A percentile compares a stretch with the other conserved stretches of the same genome.
phyloP scores from a whole-genome alignment of 768 basidiomycete genomes.

The Tephrocybe rancida region DNA sequence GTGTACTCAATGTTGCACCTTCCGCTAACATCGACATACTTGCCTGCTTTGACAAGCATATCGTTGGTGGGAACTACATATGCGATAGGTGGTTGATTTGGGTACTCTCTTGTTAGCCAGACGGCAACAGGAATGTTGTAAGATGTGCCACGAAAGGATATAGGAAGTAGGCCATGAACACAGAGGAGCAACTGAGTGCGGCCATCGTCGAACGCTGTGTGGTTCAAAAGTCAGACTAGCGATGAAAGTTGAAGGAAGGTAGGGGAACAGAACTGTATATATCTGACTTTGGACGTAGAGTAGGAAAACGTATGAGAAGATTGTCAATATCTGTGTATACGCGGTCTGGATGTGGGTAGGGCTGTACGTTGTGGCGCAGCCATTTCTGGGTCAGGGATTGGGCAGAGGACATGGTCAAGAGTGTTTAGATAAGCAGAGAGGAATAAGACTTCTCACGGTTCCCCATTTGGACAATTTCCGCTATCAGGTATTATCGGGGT shows the following conservation, averaged over 20 bases:
- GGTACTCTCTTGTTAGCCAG: slow-evolving; percentile 89
- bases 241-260: slow-evolving; percentile 1
- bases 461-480: slow-evolving; percentile 15
- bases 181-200: slow-evolving; percentile 90
- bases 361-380: slow-evolving; percentile 64
- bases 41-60: slow-evolving; percentile 84
- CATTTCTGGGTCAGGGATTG: slow-evolving; percentile 55
- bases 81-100: slow-evolving; percentile 76
- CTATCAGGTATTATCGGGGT: slow-evolving; percentile 20
- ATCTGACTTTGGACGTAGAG: slow-evolving; percentile 79
- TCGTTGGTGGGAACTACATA: slow-evolving; percentile 92
- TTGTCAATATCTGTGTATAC: slow-evolving; percentile 67
- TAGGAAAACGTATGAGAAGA: slow-evolving; percentile 51
- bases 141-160: slow-evolving; percentile 67
- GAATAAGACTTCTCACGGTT: slow-evolving; percentile 10
- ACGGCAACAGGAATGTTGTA: slow-evolving; percentile 95
- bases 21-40: slow-evolving; percentile 81
- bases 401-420: slow-evolving; percentile 16
- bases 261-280: slow-evolving; percentile 62
- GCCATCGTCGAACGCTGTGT: slow-evolving; percentile 89
- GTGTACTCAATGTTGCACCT: slow-evolving; percentile 70
- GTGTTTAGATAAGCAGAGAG: slow-evolving; percentile 6
- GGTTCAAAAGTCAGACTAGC: slow-evolving; percentile 15
- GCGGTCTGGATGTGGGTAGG: slow-evolving; percentile 57
- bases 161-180: slow-evolving; percentile 89